These are phyloP conservation scores for Erodium trifolium DNA, from an alignment of 441 rosid genomes.

Conservation along the genomic window DNA sequence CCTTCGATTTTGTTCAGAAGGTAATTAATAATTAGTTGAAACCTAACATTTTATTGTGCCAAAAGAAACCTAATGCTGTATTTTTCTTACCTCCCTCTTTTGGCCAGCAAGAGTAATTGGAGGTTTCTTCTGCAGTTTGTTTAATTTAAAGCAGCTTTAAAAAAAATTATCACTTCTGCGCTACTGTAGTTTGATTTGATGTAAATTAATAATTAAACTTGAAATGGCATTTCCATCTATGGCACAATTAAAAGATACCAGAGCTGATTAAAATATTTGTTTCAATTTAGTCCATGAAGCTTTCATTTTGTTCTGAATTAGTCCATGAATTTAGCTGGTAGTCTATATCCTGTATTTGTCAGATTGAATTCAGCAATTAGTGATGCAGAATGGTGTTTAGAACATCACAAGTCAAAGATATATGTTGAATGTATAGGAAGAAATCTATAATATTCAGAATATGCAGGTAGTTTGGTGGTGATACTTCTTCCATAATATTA, in stretches of 20 bases:
- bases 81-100: background rate
- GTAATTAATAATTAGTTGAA: too few species aligned
- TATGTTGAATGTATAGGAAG: background rate
- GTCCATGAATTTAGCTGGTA: too few species aligned
- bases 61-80: conserved; percentile 4
- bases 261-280: background rate
- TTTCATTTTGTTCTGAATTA: too few species aligned
- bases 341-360: background rate
- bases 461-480: background rate
- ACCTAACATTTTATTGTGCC: background rate
- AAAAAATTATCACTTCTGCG: too few species aligned
- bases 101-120: background rate
- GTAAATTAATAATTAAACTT: background rate
- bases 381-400: background rate
- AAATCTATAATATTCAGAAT: background rate
- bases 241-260: background rate
- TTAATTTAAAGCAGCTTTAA: background rate
- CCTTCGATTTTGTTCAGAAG: too few species aligned
- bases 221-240: background rate
- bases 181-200: too few species aligned
- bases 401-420: background rate
- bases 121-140: background rate
- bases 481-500: background rate
- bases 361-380: background rate
- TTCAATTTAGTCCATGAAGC: too few species aligned